Percentiles rank a stretch among this genome's conserved stretches.
Conservation (phyloP, 2,329 filamentous ascomycete species). For the Trichoderma breve region DNA sequence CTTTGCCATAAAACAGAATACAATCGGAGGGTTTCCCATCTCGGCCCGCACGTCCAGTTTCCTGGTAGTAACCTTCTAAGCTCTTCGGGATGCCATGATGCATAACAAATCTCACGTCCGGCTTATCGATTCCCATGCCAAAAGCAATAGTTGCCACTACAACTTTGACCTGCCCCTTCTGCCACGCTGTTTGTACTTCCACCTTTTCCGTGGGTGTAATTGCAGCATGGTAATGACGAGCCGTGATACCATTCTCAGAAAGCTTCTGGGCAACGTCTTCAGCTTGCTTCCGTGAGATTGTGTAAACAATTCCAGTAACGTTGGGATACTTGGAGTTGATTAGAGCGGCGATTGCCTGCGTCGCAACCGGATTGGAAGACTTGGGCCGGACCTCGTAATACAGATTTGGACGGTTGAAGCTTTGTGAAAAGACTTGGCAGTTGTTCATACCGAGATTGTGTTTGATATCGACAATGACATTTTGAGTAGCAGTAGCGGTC, state of each 20-base stretch:
- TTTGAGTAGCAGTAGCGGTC: conserved; percentile 90
- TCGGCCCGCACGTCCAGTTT: conserved; percentile 90
- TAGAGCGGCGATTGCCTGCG: conserved; percentile 55
- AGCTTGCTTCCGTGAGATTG: conserved; percentile 78
- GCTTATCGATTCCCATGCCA: conserved; percentile 99
- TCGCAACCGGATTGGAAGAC: conserved; percentile 50
- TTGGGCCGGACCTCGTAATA: conserved; percentile 83
- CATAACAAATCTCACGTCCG: conserved; percentile 93
- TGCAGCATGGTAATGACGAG: conserved; percentile 82
- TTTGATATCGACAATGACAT: conserved; percentile 88
- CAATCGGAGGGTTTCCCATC: conserved; percentile 86
- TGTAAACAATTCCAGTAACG: conserved; percentile 90
- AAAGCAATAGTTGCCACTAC: conserved; percentile 98
- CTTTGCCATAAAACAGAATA: conserved; percentile 83
- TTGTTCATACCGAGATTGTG: conserved; percentile 81
- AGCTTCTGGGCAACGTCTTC: conserved; percentile 76
- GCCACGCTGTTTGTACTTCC: conserved; percentile 76
- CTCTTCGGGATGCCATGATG: conserved; percentile 93
- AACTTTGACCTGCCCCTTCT: conserved; percentile 73
- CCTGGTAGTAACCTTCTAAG: conserved; percentile 96
- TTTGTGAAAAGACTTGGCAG: conserved; percentile 81
- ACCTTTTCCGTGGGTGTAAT: conserved; percentile 68
- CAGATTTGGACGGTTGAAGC: conserved; percentile 95
- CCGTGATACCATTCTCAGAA: conserved; percentile 62
- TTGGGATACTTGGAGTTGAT: conserved; percentile 69